Percentiles rank a stretch among this genome's conserved stretches.
Evolutionary conservation across 2,329 filamentous ascomycete genomes (phyloP).

Genomic region (Penicillium griseofulvum): DNA sequence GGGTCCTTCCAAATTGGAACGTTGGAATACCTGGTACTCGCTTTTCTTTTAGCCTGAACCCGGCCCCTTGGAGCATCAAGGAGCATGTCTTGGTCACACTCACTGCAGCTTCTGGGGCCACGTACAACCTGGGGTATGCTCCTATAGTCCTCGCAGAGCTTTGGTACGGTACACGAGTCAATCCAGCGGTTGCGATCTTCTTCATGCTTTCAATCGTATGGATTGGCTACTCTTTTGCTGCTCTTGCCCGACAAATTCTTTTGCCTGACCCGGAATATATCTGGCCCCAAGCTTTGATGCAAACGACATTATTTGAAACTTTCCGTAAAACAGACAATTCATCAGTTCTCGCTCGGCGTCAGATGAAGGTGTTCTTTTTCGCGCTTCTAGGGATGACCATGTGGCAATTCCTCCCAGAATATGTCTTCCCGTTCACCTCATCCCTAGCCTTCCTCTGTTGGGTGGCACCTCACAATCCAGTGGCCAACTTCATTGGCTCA

Average conservation of each 20-base stretch:
- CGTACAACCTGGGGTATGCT: conserved; percentile 52
- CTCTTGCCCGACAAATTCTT: conserved; percentile 56
- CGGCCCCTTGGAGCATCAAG: conserved; percentile 57
- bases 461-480: conserved; percentile 58
- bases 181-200: conserved; percentile 55
- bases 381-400: conserved; percentile 53
- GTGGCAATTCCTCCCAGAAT: conserved; percentile 64
- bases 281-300: conserved; percentile 55
- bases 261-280: conserved; percentile 59
- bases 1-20: conserved; percentile 49
- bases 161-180: conserved; percentile 54
- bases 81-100: conserved; percentile 59
- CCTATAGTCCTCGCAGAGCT: conserved; percentile 57
- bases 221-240: conserved; percentile 59
- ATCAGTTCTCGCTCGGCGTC: conserved; percentile 50
- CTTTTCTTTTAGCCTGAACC: conserved; percentile 54
- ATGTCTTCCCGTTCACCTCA: conserved; percentile 58
- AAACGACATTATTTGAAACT: conserved; percentile 60
- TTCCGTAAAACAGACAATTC: conserved; percentile 49
- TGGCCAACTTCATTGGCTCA: conserved; percentile 60
- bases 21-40: conserved; percentile 49
- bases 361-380: conserved; percentile 58
- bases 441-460: conserved; percentile 63
- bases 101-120: conserved; percentile 53
- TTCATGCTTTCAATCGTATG: conserved; percentile 62